A percentile compares a stretch with the other conserved stretches of the same genome.
These are phyloP conservation scores for Xylariaceae sp. DNA, from an alignment of 2,329 filamentous ascomycete species.

Conservation along the genomic window DNA sequence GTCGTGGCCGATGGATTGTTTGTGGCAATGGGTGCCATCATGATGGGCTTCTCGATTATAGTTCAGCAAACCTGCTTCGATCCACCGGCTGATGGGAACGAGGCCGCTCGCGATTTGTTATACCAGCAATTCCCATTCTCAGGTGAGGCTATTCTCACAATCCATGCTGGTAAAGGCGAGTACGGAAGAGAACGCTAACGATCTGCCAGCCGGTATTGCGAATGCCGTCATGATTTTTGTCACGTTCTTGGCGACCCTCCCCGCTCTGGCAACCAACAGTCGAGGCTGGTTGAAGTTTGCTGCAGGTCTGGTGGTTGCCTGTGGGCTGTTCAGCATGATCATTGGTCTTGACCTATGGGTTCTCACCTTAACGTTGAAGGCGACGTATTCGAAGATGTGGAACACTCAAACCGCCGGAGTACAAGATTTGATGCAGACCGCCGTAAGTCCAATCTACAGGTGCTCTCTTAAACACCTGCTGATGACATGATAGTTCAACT, in stretches of 20 bases:
- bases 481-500: conserved; percentile 57
- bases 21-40: conserved; percentile 48
- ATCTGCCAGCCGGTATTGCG: conserved; percentile 57
- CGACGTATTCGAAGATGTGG: conserved; percentile 60
- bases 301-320: conserved; percentile 59
- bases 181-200: too few relatives aligned
- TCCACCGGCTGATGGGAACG: conserved; percentile 38
- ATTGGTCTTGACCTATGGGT: conserved; percentile 69
- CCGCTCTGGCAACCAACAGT: conserved; percentile 64
- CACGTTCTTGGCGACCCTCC: conserved; percentile 65
- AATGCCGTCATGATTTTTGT: conserved; percentile 70
- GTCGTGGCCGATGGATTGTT: conserved; percentile 47
- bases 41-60: conserved; percentile 52
- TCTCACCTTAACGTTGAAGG: conserved; percentile 64
- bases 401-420: conserved; percentile 47
- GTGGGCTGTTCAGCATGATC: conserved; percentile 59
- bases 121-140: conserved; percentile 51
- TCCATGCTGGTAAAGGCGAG: too few relatives aligned
- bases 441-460: conserved; percentile 41
- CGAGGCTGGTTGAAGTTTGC: conserved; percentile 68
- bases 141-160: conserved; percentile 25
- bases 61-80: conserved; percentile 43
- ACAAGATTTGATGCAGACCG: conserved; percentile 67
- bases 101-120: conserved; percentile 48
- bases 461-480: background rate